Evolutionary conservation across 192 early-diverging fungal species (phyloP).

Genomic region (Cetraspora pellucida): DNA sequence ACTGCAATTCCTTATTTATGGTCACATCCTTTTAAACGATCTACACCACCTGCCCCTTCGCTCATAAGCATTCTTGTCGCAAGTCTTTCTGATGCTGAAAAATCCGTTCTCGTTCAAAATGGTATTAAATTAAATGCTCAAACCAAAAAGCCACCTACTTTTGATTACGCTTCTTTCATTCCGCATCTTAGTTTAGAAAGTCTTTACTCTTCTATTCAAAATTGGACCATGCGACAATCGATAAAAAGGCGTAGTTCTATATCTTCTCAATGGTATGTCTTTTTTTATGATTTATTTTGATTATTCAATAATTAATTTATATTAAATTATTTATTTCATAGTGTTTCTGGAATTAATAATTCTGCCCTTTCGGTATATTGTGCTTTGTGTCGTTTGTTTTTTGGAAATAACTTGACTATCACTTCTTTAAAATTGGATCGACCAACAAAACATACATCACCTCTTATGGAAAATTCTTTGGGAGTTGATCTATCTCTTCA

Average conservation of each 20-base stretch:
- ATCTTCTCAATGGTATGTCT: neutral
- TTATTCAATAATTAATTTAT: neutral
- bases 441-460: neutral
- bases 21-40: neutral
- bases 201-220: conserved; percentile 9
- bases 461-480: neutral
- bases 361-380: neutral
- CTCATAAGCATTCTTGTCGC: conserved; percentile 17
- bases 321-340: neutral
- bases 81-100: conserved; percentile 22
- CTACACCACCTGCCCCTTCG: neutral
- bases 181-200: conserved; percentile 18
- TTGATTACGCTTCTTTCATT: conserved; percentile 15
- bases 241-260: neutral
- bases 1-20: conserved; percentile 19
- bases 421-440: conserved; percentile 11
- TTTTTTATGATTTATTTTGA: neutral
- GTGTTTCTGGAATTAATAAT: neutral
- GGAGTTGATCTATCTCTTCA: neutral
- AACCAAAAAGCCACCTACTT: conserved; percentile 5
- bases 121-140: neutral
- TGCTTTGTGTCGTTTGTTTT: conserved; percentile 5
- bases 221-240: neutral
- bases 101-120: neutral
- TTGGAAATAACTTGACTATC: neutral